Base-by-base conservation (phyloP, 1,284 basidiomycete genomes). In the Mycena citricolor region DNA sequence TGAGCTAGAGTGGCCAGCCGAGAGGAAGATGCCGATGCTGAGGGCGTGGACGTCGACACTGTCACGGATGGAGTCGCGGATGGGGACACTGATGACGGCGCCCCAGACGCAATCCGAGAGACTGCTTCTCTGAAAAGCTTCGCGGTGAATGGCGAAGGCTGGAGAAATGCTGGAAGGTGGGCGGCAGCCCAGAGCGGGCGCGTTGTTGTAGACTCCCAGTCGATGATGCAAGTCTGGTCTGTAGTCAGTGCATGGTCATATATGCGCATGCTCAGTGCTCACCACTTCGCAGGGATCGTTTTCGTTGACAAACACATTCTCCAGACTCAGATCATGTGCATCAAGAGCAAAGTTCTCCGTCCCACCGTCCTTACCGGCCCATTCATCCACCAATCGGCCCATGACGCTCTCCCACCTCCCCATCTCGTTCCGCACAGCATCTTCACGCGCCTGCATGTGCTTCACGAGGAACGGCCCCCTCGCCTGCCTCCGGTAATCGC, bases 181-280 rank as follows among this genome's bases (percentile, higher is more conserved):
- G 88, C 85, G 50, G 82, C 83, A 20, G 83, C 83, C 78, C 91
- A 90, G 16, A 90, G 72, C 6, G 86, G 87, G 14, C 87, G 74
- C 4, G 81, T 88, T 7, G 86, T 87, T 13, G 86, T 89, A 8
- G 86, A 86, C 60, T 90, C 86, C 87, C 86, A 90, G 56, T 90
- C 87, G 37, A 90, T 90, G 50, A 90, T 76, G 56, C 85, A 86
- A 1, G 84, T 85, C 87, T 90, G 56, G 1, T 29, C 30, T 20
- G 31, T 48, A 34, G n/a, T n/a, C n/a, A n/a, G n/a, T n/a, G n/a
- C n/a, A n/a, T n/a, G 19, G 13, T 29, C 35, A 40, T 39, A 42
- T 36, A 35, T 17, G 16, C 14, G 37, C 30, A 38, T 40, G 43
- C 34, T 38, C 19, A 34, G 23, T 29, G 26, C 26, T 10, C 10